Evolutionary conservation across 2,329 filamentous ascomycete genomes (phyloP), one percentile per base, ranked within the genome.

Genomic region (Sclerotinia spermophila): DNA sequence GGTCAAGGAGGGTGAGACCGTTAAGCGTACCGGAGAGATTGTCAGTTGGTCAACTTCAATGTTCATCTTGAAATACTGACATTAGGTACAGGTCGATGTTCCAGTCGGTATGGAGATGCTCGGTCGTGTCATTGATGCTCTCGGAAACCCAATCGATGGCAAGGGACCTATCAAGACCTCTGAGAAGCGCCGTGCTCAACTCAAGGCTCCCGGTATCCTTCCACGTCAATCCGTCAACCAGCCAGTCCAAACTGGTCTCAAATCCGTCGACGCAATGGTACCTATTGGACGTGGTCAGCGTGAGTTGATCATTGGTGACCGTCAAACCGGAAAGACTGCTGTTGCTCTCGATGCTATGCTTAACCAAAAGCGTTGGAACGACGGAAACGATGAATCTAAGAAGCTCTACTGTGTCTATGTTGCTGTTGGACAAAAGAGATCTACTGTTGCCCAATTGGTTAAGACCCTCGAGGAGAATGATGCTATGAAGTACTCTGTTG

Each of bases 321-420:
- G 96, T 94, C 96, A 99, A 87, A 99, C 96, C 80, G 96, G 96
- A 85, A 99, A 99, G 92, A 99, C 96, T 82, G 96, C 96, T 80
- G 95, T 99, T 82, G 95, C 92, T 81, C 93, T 99, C 74, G 96
- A 99, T 83, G 90, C 95, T 83, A 98, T 99, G 79, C 91, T 99
- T 75, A 99, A 99, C 92, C 96, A 99, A 89, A 96, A 96, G 90
- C 89, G 95, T 82, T 98, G 95, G 95, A 99, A 99, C 90, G 86
- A 84, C 82, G 80, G 84, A 82, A 87, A 81, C 83, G 94, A 97
- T 82, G 96, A 99, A 90, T 85, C 83, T 82, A 95, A 97, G 92
- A 99, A 99, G 90, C 93, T 99, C 72, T 99, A 97, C 92, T 98
- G 95, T 83, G 87, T 99, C 85, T 99, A 99, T 90, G 96, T 98